Evolutionary conservation across 345 rosid species (phyloP), one percentile per base, ranked within the genome.

Genomic region (Tarenaya hassleriana): DNA sequence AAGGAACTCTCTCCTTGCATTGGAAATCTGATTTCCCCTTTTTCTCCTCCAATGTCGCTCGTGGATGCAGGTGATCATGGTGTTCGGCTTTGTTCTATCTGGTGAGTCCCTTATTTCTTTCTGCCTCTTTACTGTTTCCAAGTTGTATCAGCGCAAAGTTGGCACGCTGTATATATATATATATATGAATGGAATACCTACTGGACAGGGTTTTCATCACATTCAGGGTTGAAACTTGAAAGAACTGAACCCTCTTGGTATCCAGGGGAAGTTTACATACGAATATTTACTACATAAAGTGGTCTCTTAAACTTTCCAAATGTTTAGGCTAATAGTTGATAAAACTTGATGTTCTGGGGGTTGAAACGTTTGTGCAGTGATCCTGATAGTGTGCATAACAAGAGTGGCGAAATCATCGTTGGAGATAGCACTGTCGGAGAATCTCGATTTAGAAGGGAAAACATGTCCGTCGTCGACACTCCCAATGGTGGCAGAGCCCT

Each of bases 361-460:
- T 14, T n/a, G n/a, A n/a, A n/a, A n/a, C n/a, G 15, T 27, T 10
- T 21, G 14, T 35, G 54, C 50, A 78, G 83, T 58, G 19, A 59
- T 69, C 44, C 31, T 75, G 45, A 58, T 78, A 10, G 52, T 64
- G 41, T 75, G 59, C 35, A 38, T 70, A 14, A 60, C 75, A n/a
- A 72, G 68, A 69, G 67, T 69, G 62, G 80, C 83, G 16, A 72
- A 75, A 55, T 38, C 70, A 47, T 72, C 80, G 7, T 14, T 72
- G 59, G 77, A 78, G 24, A 70, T 59, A 67, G 77, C 70, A 11
- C 62, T 78, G 24, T 63, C 69, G 33, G 83, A 69, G 57, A 67
- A 72, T 62, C 52, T 39, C 5, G 75, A 60, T 10, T 41, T 58
- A 20, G 69, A 63, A 49, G 72, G 60, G 3, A 61, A 60, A 52